These are phyloP conservation scores for Rubia yunnanensis DNA, from an alignment of 257 asterid species.

Conservation along the genomic window DNA sequence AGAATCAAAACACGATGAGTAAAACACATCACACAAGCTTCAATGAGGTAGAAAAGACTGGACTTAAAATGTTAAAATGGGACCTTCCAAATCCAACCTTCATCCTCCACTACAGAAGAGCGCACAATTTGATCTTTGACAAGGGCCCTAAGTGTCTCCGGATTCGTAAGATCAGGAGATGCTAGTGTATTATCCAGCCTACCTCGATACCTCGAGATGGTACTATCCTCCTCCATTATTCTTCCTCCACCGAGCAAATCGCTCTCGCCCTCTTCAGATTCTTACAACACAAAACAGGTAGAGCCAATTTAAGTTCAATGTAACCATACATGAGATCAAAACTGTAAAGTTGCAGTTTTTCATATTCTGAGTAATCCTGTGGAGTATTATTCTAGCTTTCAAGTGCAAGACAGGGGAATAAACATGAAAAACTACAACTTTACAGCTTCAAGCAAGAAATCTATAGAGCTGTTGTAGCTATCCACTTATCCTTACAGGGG, in stretches of 20 bases:
- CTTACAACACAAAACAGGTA: constrained; percentile 1
- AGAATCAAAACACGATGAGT: neutral
- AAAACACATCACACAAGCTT: neutral
- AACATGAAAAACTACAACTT: too few relatives aligned
- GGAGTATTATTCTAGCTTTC: neutral
- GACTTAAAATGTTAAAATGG: neutral
- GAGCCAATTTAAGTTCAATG: neutral
- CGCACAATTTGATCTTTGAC: constrained; percentile 51
- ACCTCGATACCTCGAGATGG: constrained; percentile 47
- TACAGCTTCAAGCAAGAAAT: too few relatives aligned
- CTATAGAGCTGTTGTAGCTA: too few relatives aligned
- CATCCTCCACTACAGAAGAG: constrained; percentile 24
- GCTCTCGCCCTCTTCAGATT: neutral
- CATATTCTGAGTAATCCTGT: too few relatives aligned
- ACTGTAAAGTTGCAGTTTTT: neutral
- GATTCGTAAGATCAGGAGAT: constrained; percentile 35
- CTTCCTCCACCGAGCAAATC: constrained; percentile 27
- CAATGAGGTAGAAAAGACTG: neutral
- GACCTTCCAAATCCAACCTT: constrained; percentile 24
- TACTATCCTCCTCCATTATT: constrained; percentile 37
- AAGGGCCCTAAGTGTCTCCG: constrained; percentile 37
- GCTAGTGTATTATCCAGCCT: constrained; percentile 53
- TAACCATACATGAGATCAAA: neutral
- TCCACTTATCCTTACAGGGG: too few relatives aligned
- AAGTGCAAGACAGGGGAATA: too few relatives aligned